These are phyloP conservation scores for Syncephalis fuscata DNA, from an alignment of 371 early-diverging fungal genomes.

Conservation along the genomic window DNA sequence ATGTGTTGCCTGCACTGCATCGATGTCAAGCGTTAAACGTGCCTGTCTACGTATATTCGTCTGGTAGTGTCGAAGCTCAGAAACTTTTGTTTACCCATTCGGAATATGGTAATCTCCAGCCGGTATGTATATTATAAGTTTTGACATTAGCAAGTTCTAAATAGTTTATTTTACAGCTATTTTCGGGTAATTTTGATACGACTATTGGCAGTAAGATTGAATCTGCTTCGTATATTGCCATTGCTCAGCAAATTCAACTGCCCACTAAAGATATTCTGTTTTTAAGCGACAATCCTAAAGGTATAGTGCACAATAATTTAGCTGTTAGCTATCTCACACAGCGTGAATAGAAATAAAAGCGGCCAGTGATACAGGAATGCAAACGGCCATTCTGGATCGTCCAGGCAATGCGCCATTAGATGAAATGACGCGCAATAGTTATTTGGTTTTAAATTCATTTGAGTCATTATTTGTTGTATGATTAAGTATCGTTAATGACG, in stretches of 20 bases:
- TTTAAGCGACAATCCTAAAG: slow-evolving; percentile 71
- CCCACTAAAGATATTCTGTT: slow-evolving; percentile 46
- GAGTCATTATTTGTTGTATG: background rate
- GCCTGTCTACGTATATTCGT: slow-evolving; percentile 83
- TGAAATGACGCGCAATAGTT: background rate
- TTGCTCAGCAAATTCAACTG: slow-evolving; percentile 45
- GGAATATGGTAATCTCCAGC: slow-evolving; percentile 61
- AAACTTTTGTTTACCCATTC: slow-evolving; percentile 75
- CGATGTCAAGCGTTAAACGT: slow-evolving; percentile 39
- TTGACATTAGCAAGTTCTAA: background rate
- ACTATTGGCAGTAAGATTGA: slow-evolving; percentile 62
- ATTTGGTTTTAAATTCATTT: background rate
- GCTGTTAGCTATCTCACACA: background rate
- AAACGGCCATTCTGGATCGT: slow-evolving; percentile 50
- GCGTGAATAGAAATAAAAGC: slow-evolving; percentile 51
- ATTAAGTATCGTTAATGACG: too few species aligned
- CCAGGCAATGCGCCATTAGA: slow-evolving; percentile 55
- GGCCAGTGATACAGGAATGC: slow-evolving; percentile 53
- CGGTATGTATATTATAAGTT: slow-evolving; percentile 17
- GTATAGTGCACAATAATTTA: slow-evolving; percentile 14
- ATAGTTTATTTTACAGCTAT: slow-evolving; percentile 23
- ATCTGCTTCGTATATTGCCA: slow-evolving; percentile 42
- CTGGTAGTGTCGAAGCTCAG: slow-evolving; percentile 84
- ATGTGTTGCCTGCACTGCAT: slow-evolving; percentile 61
- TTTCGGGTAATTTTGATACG: slow-evolving; percentile 86